These are phyloP conservation scores for Paspalum notatum DNA, from an alignment of 176 grass and related monocot genomes.

Conservation along the genomic window DNA sequence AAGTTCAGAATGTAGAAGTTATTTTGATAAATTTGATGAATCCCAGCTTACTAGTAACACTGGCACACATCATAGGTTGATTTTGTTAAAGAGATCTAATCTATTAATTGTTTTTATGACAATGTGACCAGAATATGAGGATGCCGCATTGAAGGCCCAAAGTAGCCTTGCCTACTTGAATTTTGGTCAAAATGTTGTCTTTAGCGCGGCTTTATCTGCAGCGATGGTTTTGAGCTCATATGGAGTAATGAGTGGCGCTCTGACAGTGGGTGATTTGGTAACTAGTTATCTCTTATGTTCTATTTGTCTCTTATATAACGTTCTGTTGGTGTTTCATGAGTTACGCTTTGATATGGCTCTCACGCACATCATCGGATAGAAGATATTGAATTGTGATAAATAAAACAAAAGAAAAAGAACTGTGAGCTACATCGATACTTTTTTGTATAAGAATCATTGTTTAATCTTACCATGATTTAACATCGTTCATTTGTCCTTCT, in stretches of 20 bases:
- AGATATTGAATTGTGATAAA: constrained; percentile 10
- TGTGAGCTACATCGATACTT: neutral
- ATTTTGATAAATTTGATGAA: constrained; percentile 7
- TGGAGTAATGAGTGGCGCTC: constrained; percentile 95
- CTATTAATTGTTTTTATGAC: constrained; percentile 40
- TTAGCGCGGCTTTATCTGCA: constrained; percentile 86
- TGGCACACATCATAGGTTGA: constrained; percentile 22
- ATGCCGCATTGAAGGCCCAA: constrained; percentile 92
- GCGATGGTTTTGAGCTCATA: constrained; percentile 98
- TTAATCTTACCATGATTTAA: constrained; percentile 26
- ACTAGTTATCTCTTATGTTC: constrained; percentile 28
- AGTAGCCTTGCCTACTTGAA: constrained; percentile 94
- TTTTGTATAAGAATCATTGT: neutral
- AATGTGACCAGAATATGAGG: constrained; percentile 73
- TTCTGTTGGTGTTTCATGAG: constrained; percentile 18
- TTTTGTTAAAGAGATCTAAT: constrained; percentile 42
- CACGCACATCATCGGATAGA: constrained; percentile 28
- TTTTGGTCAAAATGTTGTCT: constrained; percentile 95
- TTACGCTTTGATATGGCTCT: constrained; percentile 10
- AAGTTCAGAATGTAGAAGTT: neutral
- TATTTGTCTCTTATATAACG: neutral
- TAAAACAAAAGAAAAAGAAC: neutral
- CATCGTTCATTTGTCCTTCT: constrained; percentile 3
- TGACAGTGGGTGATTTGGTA: constrained; percentile 99
- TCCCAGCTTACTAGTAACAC: neutral